phyloP scores from a whole-genome alignment of 2,329 filamentous ascomycete species.

The Torrubiella hemipterigena region DNA sequence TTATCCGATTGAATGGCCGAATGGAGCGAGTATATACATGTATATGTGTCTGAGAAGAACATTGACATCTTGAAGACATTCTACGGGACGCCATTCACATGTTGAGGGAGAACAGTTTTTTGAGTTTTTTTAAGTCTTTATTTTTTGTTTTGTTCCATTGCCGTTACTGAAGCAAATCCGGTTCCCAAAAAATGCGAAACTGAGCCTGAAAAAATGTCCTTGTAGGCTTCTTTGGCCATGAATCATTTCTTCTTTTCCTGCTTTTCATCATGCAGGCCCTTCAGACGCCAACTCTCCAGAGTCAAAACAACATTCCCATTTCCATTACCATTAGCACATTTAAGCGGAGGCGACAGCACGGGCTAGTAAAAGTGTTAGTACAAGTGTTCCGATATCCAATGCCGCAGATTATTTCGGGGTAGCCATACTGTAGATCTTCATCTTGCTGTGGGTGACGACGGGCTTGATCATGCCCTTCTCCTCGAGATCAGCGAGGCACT shows the following conservation, averaged over 20 bases:
- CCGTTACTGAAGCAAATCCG: constrained; percentile 24
- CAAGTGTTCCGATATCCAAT: background rate
- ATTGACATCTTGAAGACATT: too few relatives aligned
- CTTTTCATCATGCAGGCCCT: constrained; percentile 22
- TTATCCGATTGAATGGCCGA: too few relatives aligned
- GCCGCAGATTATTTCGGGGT: constrained; percentile 1
- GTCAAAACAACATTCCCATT: constrained; percentile 17
- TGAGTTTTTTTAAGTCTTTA: constrained; percentile 2
- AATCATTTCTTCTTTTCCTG: constrained; percentile 21
- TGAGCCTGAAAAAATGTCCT: constrained; percentile 28
- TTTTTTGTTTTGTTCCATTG: constrained; percentile 24
- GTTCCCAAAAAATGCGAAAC: constrained; percentile 23
- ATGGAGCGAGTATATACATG: too few relatives aligned
- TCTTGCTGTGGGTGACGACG: constrained; percentile 89
- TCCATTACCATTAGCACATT: constrained; percentile 19
- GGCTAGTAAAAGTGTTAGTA: constrained; percentile 30
- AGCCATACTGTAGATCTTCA: constrained; percentile 87
- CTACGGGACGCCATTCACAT: background rate
- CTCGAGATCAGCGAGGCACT: constrained; percentile 85
- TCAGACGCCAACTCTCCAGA: constrained; percentile 26
- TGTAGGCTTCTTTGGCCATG: constrained; percentile 21
- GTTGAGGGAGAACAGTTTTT: constrained; percentile 1
- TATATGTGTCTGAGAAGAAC: too few relatives aligned
- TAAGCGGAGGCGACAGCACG: constrained; percentile 45
- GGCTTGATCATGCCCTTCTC: constrained; percentile 98